phyloP scores from a whole-genome alignment of 495 filamentous ascomycete genomes.

The Mycothermus thermophilus region DNA sequence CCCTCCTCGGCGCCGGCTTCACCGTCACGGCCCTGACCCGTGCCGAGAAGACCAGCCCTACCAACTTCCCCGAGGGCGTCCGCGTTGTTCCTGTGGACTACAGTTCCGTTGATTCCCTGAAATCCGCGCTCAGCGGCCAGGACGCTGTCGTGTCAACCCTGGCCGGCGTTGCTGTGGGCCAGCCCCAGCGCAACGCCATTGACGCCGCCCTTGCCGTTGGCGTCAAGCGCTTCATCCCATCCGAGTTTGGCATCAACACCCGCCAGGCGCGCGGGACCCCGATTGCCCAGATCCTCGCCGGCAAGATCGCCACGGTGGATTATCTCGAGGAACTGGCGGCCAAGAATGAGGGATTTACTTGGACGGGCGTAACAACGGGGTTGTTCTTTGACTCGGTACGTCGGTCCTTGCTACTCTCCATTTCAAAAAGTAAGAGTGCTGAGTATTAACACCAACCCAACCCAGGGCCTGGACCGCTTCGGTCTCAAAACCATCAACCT shows the following conservation, averaged over 20 bases:
- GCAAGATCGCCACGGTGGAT: constrained; percentile 37
- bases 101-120: constrained; percentile 37
- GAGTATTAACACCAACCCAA: constrained; percentile 3
- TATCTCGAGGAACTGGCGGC: constrained; percentile 31
- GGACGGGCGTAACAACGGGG: constrained; percentile 38
- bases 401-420: constrained; percentile 7
- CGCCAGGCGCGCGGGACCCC: constrained; percentile 16
- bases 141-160: constrained; percentile 46
- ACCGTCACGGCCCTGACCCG: constrained; percentile 46
- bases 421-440: too few relatives aligned
- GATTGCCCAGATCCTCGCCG: constrained; percentile 30
- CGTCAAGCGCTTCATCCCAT: constrained; percentile 50
- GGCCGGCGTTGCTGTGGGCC: constrained; percentile 14
- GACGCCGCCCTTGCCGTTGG: constrained; percentile 46
- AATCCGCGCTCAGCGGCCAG: constrained; percentile 33
- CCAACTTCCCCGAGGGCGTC: constrained; percentile 22
- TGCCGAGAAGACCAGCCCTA: constrained; percentile 21
- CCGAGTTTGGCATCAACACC: constrained; percentile 47
- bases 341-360: constrained; percentile 30
- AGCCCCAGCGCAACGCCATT: constrained; percentile 34
- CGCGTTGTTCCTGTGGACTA: constrained; percentile 39
- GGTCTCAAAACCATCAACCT: constrained; percentile 28
- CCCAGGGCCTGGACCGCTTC: constrained; percentile 28
- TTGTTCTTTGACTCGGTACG: constrained; percentile 39
- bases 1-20: constrained; percentile 41